Base-by-base conservation (phyloP, 2,329 filamentous ascomycete genomes). In the Arthrinium phaeospermum region DNA sequence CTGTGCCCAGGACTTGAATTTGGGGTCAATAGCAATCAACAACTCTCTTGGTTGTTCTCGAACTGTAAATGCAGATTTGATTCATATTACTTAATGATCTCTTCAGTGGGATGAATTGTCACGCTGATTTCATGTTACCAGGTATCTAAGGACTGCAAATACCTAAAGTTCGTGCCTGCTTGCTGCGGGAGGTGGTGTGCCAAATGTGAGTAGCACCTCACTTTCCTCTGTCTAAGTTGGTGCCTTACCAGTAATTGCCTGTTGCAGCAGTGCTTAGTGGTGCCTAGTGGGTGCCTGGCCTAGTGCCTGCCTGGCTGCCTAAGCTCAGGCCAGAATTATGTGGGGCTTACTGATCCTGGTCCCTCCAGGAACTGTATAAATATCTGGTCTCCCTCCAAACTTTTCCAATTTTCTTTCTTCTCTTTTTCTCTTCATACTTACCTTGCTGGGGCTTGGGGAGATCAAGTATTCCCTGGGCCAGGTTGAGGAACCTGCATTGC, bases 401-500 rank as follows among this genome's bases (percentile, higher is more conserved):
- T 16, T 44, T 61, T 34, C 6, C 13, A 7, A 24, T 68, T 53
- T 75, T 68, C 71, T 76, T 79, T 79, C 75, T 67, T 76, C 75
- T 75, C 80, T 82, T 79, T 75, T 77, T 82, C 80, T 80, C 30
- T 61, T 61, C 53, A 61, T 61, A 61, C 53, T 61, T 61, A 61
- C 53, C 53, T 61, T 61, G 53, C 82, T 81, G 85, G 85, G 85
- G 84, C 85, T 85, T 74, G 73, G 76, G 78, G 76, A 76, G 84
- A 78, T 86, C 85, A 86, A 73, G 81, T 83, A 83, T 76, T 73
- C 78, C 78, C 75, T 76, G 73, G 73, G 76, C 78, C 80, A 85
- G 82, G 77, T 75, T 75, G 81, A 81, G 80, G 79, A 81, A 81
- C 83, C 84, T 86, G 83, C 84, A 86, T 85, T 84, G 84, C 84